These are phyloP conservation scores for Gonapodya prolifera DNA, from an alignment of 192 early-diverging fungal genomes.

Conservation along the genomic window DNA sequence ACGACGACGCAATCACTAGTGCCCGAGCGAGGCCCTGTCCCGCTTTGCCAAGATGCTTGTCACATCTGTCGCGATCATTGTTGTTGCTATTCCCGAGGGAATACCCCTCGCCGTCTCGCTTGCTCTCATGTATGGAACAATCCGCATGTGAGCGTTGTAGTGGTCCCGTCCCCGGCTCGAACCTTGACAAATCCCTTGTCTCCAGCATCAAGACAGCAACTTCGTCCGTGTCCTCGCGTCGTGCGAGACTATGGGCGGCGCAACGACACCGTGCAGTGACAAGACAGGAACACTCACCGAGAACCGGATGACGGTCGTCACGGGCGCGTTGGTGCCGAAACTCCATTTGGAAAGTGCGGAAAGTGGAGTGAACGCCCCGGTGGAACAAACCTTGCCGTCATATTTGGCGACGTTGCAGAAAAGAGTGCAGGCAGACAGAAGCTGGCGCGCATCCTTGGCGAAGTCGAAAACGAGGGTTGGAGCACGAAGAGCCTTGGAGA, in stretches of 20 bases:
- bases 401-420: no score
- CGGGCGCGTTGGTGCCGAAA: slow-evolving; percentile 67
- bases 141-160: slow-evolving; percentile 1
- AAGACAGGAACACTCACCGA: slow-evolving; percentile 98
- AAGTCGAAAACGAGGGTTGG: no score
- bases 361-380: slow-evolving; percentile 20
- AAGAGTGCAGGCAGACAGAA: no score
- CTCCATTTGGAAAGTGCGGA: no score
- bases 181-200: no score
- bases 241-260: slow-evolving; percentile 18
- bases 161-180: background rate
- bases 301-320: slow-evolving; percentile 95
- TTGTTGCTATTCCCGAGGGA: slow-evolving; percentile 8
- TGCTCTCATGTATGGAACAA: slow-evolving; percentile 6
- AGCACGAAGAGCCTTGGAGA: no score
- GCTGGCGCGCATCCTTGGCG: no score
- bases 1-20: background rate
- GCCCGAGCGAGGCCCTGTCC: background rate
- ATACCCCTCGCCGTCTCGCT: slow-evolving; percentile 9
- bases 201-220: slow-evolving; percentile 21
- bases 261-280: slow-evolving; percentile 69
- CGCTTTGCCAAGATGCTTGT: slow-evolving; percentile 53
- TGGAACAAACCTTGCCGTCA: no score
- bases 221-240: slow-evolving; percentile 2
- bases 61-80: slow-evolving; percentile 32